Evolutionary conservation across 768 basidiomycete genomes (phyloP).

Genomic region (Boletus subcaerulescens): DNA sequence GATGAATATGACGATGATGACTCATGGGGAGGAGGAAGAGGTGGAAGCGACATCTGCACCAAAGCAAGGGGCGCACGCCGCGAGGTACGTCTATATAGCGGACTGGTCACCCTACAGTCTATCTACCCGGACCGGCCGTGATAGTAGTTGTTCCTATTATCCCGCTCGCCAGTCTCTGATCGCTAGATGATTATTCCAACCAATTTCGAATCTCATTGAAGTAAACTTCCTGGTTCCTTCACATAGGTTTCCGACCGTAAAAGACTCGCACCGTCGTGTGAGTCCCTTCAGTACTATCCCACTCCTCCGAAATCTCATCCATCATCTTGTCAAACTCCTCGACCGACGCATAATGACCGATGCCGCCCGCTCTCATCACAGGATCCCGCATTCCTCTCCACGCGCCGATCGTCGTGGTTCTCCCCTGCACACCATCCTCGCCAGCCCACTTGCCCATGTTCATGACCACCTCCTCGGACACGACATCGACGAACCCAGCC

Average conservation of each 20-base stretch:
- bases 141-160: no score
- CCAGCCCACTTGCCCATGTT: conserved; percentile 27
- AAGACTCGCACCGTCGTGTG: background rate
- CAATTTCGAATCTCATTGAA: no score
- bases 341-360: conserved; percentile 12
- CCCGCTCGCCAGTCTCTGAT: background rate
- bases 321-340: conserved; percentile 19
- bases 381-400: conserved; percentile 25
- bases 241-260: conserved; percentile 16
- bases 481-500: conserved; percentile 18
- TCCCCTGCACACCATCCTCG: conserved; percentile 17
- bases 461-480: conserved; percentile 15
- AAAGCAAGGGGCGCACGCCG: background rate
- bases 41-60: conserved; percentile 39
- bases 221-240: background rate
- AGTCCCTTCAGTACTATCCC: conserved; percentile 22
- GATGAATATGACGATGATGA: conserved; percentile 1
- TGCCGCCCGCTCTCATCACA: conserved; percentile 17
- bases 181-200: background rate
- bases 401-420: conserved; percentile 13
- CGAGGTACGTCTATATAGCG: conserved; percentile 11
- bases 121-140: background rate
- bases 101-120: no score
- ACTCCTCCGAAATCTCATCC: conserved; percentile 22
- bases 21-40: conserved; percentile 40